Percentiles rank a stretch among this genome's conserved stretches.
phyloP scores from a whole-genome alignment of 225 moss, liverwort and hornwort genomes.

The Rhytidiadelphus loreus region DNA sequence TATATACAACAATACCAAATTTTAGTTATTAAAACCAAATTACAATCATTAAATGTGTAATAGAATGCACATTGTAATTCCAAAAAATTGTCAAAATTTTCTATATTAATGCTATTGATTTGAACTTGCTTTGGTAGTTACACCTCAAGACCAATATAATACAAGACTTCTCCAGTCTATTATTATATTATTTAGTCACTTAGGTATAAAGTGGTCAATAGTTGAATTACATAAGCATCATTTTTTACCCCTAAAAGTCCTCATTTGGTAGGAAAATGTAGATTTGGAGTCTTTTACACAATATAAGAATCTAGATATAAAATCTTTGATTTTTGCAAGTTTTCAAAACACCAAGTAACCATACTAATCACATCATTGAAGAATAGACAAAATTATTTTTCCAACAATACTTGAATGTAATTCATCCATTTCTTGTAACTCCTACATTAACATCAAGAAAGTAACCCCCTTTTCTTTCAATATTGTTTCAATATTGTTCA shows the following conservation, averaged over 20 bases:
- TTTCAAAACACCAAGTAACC: background rate
- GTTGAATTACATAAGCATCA: rapidly evolving
- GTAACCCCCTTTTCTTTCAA: no score
- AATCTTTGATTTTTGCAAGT: background rate
- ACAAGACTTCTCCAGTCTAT: background rate
- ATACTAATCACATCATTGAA: no score
- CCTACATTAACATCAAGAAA: no score
- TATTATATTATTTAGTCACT: background rate
- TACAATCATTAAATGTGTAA: no score
- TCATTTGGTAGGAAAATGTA: background rate
- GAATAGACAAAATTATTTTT: background rate
- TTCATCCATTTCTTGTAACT: background rate
- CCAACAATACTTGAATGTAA: no score
- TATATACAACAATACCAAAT: background rate
- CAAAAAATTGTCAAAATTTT: no score
- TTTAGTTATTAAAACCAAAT: background rate
- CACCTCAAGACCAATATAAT: background rate
- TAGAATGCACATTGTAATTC: background rate
- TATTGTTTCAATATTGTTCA: no score
- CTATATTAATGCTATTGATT: background rate
- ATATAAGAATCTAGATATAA: background rate
- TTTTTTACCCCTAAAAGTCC: background rate
- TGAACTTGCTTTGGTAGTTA: background rate
- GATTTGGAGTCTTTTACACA: background rate
- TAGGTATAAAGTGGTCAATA: background rate